Evolutionary conservation across 164 flowering plant species (phyloP).

Genomic region (Cinnamomum micranthum): DNA sequence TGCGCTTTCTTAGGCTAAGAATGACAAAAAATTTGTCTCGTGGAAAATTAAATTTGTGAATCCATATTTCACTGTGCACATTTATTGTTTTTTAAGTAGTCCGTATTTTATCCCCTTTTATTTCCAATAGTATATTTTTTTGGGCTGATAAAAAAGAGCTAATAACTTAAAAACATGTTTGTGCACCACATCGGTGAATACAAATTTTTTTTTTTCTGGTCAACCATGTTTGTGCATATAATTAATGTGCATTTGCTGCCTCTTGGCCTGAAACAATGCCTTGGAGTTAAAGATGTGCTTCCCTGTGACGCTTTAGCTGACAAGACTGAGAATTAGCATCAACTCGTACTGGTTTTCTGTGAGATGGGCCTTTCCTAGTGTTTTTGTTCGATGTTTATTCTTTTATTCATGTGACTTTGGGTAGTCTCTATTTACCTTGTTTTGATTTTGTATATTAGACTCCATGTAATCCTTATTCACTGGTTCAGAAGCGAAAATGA

Average conservation of each 20-base stretch:
- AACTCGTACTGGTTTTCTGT: neutral
- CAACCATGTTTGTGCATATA: no score
- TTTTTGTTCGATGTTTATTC: neutral
- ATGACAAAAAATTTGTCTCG: no score
- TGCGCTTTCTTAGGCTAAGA: no score
- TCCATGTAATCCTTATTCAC: neutral
- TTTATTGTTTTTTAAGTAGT: no score
- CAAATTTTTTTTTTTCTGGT: no score
- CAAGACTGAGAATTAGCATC: neutral
- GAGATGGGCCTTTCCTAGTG: neutral
- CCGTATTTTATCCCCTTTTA: no score
- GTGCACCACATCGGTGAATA: no score
- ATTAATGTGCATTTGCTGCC: neutral
- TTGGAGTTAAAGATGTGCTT: neutral
- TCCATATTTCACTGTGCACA: no score
- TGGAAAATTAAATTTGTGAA: no score
- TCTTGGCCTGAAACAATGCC: neutral
- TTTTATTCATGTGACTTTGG: neutral
- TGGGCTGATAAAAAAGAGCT: no score
- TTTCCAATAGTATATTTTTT: no score
- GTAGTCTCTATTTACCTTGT: neutral
- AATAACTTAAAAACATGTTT: no score
- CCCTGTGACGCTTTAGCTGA: neutral
- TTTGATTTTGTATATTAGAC: neutral
- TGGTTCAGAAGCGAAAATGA: neutral